A percentile compares a stretch with the other conserved stretches of the same genome.
Evolutionary conservation across 2,329 filamentous ascomycete genomes (phyloP).

Genomic region (Neofusicoccum sp.): DNA sequence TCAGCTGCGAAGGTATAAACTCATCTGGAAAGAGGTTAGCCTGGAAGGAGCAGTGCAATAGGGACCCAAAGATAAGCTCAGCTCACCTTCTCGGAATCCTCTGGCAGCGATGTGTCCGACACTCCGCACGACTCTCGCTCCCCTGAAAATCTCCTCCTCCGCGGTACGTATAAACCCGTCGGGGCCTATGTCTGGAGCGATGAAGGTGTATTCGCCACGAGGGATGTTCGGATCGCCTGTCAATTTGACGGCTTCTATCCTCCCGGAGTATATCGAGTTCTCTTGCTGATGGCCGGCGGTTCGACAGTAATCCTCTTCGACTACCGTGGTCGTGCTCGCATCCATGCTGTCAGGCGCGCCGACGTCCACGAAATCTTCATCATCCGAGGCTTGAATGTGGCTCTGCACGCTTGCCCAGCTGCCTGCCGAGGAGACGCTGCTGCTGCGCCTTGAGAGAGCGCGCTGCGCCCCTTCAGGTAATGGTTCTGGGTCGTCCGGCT

Average conservation of each 20-base stretch:
- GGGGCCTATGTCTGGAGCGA: constrained; percentile 74
- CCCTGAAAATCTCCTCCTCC: constrained; percentile 69
- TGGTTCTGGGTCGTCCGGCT: constrained; percentile 60
- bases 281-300: neutral
- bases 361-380: neutral
- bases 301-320: constrained; percentile 28
- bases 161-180: constrained; percentile 66
- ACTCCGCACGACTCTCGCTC: constrained; percentile 72
- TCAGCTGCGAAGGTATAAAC: constrained; percentile 74
- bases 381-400: neutral
- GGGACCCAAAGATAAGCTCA: neutral
- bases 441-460: constrained; percentile 3
- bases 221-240: constrained; percentile 92
- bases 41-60: neutral
- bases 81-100: constrained; percentile 73
- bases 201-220: constrained; percentile 80
- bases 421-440: neutral
- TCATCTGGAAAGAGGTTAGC: constrained; percentile 56
- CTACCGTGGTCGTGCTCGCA: neutral
- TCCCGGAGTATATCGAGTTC: constrained; percentile 59
- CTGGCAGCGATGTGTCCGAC: constrained; percentile 75
- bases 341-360: constrained; percentile 2
- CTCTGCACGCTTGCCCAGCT: constrained; percentile 17
- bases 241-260: constrained; percentile 82
- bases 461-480: constrained; percentile 34